Evolutionary conservation across 1,139 yeast genomes (phyloP), one percentile per base, ranked within the genome.

Genomic region (Pichia sp.): DNA sequence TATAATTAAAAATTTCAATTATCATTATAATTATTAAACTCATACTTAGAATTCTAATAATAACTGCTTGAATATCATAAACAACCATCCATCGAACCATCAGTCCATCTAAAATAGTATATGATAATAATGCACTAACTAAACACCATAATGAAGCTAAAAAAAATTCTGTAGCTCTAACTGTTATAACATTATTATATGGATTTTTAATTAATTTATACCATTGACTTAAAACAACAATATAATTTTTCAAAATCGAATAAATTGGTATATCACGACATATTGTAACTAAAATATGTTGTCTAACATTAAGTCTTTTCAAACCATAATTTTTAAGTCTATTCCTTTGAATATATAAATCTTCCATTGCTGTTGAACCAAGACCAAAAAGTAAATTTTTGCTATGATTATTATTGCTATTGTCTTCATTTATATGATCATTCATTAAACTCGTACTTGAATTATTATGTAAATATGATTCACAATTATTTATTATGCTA

Each of bases 11-110:
- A 45, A 84, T 74, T 56, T 83, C 82, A 56, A 87, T 89, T 39
- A 80, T 69, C 7, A 89, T 76, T 12, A 84, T 74, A 44, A 87
- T 72, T 11, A 89, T 71, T 37, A 89, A 69, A 4, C 92, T 82
- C 79, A 87, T 80, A 8, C 95, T 81, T 41, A 89, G 68, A 71
- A 89, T 87, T 43, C 97, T 70, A 24, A 90, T 75, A 32, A 89
- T 85, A 0, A 96, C 95, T 0, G 96, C 97, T 2, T 85, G 73
- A 0, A 90, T 82, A 51, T 87, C 84, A 61, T 90, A 90, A 22
- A 86, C 87, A 35, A 90, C 94, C 34, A 90, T 86, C 95, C 97
- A 92, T 39, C 98, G 71, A 24, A 87, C 84, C 82, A 90, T 87
- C 34, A 92, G 69, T 0, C 96, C 95, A 60, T 90, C 97, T 35